Base-by-base conservation (phyloP, 2,329 filamentous ascomycete species). In the Huntiella abstrusa region DNA sequence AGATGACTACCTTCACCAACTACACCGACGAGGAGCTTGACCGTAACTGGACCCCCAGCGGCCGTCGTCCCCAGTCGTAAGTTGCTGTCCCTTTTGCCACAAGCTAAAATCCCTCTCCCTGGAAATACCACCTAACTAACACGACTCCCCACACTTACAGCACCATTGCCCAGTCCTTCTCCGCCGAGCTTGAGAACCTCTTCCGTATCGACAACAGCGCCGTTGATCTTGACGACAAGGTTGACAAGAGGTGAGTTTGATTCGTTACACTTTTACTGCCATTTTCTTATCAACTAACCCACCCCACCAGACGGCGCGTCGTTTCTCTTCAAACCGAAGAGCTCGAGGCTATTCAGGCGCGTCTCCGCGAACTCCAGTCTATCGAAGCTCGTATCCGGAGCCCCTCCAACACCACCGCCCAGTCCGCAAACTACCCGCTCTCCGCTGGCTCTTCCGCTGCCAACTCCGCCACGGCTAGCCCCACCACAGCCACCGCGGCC, bases 131-230 rank as follows among this genome's bases (percentile, higher is more conserved):
- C 12, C 11, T 36, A 36, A n/a, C 34, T n/a, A 43, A 43, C 34
- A 16, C 32, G 22, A 34, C 32, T 33, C 22, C 22, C 8, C 15
- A 16, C 45, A 33, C 11, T 46, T 52, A 41, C 62, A 94, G 87
- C 52, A 91, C 83, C 51, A 77, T 94, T 62, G 87, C 86, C 46
- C 80, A 77, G 55, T 84, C 81, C 58, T 94, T 95, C 64, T 88
- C 85, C 50, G 69, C 77, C 39, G 83, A 88, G 60, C 70, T 95
- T 51, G 82, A 88, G 67, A 80, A 85, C 59, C 80, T 92, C 55
- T 95, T 95, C 67, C 80, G 82, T 57, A 78, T 95, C 58, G 83
- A 91, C 55, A 80, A 77, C 61, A 80, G 79, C 54, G 59, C 91
- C 49, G 75, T 80, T 56, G 73, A 80, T 51, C 70, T 93, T 33